These are phyloP conservation scores for Fennellomyces sp. DNA, from an alignment of 371 early-diverging fungal species.

Conservation along the genomic window DNA sequence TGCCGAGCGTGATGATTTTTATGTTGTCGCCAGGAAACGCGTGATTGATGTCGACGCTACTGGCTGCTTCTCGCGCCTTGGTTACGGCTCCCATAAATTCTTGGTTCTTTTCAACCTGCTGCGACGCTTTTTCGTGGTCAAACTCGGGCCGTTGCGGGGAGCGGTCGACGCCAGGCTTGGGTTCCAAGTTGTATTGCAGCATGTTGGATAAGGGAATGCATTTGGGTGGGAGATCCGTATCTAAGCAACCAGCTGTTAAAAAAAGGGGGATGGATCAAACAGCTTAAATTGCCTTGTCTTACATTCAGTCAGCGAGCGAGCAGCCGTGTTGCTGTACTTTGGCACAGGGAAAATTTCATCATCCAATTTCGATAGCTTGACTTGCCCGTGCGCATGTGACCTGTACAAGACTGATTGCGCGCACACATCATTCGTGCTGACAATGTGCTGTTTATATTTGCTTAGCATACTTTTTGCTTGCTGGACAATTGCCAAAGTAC, in stretches of 20 bases:
- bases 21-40: slow-evolving; percentile 55
- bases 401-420: slow-evolving; percentile 64
- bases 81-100: slow-evolving; percentile 31
- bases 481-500: no score
- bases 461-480: background rate
- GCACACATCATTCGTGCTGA: slow-evolving; percentile 58
- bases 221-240: slow-evolving; percentile 24
- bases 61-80: slow-evolving; percentile 37
- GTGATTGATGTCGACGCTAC: slow-evolving; percentile 15
- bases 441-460: slow-evolving; percentile 61
- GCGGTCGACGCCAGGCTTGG: slow-evolving; percentile 21
- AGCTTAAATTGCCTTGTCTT: slow-evolving; percentile 8
- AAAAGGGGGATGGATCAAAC: no score
- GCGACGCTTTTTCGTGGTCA: slow-evolving; percentile 20
- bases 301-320: slow-evolving; percentile 17
- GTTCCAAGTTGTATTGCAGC: slow-evolving; percentile 32
- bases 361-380: slow-evolving; percentile 63
- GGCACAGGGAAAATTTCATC: slow-evolving; percentile 68
- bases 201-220: slow-evolving; percentile 28
- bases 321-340: slow-evolving; percentile 52
- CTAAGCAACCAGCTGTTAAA: slow-evolving; percentile 1
- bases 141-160: slow-evolving; percentile 17
- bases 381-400: slow-evolving; percentile 56
- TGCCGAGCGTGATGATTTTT: slow-evolving; percentile 84
- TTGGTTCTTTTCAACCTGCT: slow-evolving; percentile 24